These are phyloP conservation scores for Ophiostoma ips DNA, from an alignment of 2,329 filamentous ascomycete species.

Conservation along the genomic window DNA sequence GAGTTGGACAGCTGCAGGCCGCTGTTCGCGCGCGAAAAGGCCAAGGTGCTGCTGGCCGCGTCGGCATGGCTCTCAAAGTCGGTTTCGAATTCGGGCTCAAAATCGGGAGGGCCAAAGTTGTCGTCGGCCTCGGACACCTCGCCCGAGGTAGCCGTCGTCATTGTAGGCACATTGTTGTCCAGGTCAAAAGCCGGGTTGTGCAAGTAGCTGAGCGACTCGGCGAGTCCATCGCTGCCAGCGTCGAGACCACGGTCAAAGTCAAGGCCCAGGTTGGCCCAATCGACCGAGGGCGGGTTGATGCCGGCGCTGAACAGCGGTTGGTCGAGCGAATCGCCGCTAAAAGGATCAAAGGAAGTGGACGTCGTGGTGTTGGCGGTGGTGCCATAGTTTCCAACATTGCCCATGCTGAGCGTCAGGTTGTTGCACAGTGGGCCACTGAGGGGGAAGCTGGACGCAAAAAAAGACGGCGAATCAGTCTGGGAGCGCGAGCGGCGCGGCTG, in stretches of 20 bases:
- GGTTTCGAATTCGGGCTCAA: constrained; percentile 25
- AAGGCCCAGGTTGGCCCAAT: constrained; percentile 39
- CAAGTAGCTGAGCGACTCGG: constrained; percentile 38
- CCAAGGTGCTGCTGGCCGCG: constrained; percentile 21
- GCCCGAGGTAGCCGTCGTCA: constrained; percentile 48
- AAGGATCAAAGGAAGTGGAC: neutral
- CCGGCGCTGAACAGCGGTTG: constrained; percentile 48
- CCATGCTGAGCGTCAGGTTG: constrained; percentile 41
- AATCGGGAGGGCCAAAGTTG: constrained; percentile 22
- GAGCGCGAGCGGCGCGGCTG: constrained; percentile 42
- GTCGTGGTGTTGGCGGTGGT: constrained; percentile 23
- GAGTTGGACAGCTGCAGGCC: constrained; percentile 32
- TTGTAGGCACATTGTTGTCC: constrained; percentile 37
- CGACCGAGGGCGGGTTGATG: constrained; percentile 40
- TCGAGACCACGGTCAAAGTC: constrained; percentile 23
- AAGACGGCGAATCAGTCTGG: constrained; percentile 45
- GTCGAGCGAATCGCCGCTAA: constrained; percentile 29
- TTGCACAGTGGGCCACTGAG: constrained; percentile 24
- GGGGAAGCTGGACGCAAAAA: constrained; percentile 27
- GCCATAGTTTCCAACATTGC: constrained; percentile 37
- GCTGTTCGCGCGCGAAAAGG: constrained; percentile 34
- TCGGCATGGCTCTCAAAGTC: constrained; percentile 15
- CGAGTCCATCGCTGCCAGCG: constrained; percentile 32
- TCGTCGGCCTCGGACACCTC: constrained; percentile 56
- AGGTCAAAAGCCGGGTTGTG: constrained; percentile 33